Evolutionary conservation across 2,329 filamentous ascomycete genomes (phyloP), one percentile per base, ranked within the genome.

Genomic region (Aphanoascus verrucosus): DNA sequence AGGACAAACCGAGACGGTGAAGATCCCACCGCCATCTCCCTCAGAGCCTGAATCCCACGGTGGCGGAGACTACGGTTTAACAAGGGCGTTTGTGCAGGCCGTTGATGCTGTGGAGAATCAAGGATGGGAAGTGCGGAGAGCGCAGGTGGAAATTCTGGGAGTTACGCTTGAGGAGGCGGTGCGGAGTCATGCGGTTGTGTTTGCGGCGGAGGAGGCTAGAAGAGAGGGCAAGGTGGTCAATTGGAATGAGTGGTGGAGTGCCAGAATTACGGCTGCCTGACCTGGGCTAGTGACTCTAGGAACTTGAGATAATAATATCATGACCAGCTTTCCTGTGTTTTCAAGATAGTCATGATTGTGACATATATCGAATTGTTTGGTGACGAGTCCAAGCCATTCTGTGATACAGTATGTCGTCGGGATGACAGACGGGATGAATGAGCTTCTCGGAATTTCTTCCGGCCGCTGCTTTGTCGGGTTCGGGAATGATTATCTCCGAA

Each of bases 121-220:
- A 55, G 79, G 76, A 0, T 81, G 83, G 80, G 69, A 73, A 28
- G 84, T 86, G 0, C 72, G 77, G 40, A 77, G 78, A 57, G 90
- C 90, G 1, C 91, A 97, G 75, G 75, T 76, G 54, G 74, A 82
- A 63, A 81, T 84, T 64, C 75, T 97, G 23, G 89, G 88, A 0
- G 94, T 88, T 69, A 86, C 84, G 11, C 71, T 95, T 6, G 88
- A 95, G 54, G 93, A 97, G 64, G 81, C 85, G 1, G 77, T 97
- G n/a, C 77, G 85, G 47, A 94, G 88, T 63, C 93, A 97, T 71
- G 90, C 86, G 1, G 80, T 93, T 70, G 91, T 96, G 0, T 98
- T 96, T 73, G 90, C 88, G 20, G 93, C 91, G 0, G 93, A 97
- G 70, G 86, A 94, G 62, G 88, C 91, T 4, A 79, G 91, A 62